Evolutionary conservation across 768 basidiomycete genomes (phyloP).

Genomic region (Suillus clintonianus): DNA sequence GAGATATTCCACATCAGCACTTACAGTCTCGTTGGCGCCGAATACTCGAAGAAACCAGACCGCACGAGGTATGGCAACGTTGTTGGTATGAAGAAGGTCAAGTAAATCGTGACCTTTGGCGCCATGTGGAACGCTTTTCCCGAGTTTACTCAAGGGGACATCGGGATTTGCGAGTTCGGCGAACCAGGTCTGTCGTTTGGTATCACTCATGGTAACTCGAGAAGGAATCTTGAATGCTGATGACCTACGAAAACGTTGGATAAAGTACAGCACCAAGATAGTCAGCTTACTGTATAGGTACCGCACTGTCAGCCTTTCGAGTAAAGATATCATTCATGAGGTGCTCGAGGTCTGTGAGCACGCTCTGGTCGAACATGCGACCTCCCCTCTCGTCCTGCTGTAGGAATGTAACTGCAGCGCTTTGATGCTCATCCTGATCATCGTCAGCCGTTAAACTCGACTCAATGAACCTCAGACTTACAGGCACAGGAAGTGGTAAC

Average conservation of each 20-base stretch:
- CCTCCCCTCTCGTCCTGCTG: conserved; percentile 34
- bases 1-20: conserved; percentile 11
- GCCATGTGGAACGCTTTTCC: conserved; percentile 85
- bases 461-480: conserved; percentile 34
- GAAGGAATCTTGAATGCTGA: conserved; percentile 79
- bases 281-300: conserved; percentile 62
- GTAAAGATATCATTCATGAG: conserved; percentile 77
- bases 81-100: conserved; percentile 73
- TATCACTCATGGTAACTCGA: conserved; percentile 79
- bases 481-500: conserved; percentile 55
- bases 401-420: conserved; percentile 16
- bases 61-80: conserved; percentile 78
- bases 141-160: conserved; percentile 78
- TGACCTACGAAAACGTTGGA: conserved; percentile 31
- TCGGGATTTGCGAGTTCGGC: conserved; percentile 78
- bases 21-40: conserved; percentile 84
- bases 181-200: conserved; percentile 82
- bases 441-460: not conserved
- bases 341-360: conserved; percentile 63
- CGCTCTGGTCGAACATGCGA: conserved; percentile 50
- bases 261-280: not conserved
- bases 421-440: conserved; percentile 23
- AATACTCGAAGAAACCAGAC: conserved; percentile 88
- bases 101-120: conserved; percentile 84
- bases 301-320: conserved; percentile 56